A percentile compares a stretch with the other conserved stretches of the same genome.
phyloP scores from a whole-genome alignment of 495 filamentous ascomycete species.

The Hapsidospora chrysogenum region DNA sequence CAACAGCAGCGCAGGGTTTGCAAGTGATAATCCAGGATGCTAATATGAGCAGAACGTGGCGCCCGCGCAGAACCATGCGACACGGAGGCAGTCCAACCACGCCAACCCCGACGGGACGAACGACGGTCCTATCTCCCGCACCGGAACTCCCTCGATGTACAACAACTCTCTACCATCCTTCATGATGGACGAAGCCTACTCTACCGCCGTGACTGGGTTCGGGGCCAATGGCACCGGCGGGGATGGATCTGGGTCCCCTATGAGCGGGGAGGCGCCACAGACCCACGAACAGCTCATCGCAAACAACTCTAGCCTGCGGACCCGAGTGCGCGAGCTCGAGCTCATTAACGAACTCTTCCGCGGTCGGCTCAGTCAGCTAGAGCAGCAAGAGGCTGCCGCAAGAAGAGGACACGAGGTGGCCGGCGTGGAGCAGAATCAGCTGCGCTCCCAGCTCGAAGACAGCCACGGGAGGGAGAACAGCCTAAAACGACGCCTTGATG shows the following conservation, averaged over 20 bases:
- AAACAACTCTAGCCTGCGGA: conserved; percentile 68
- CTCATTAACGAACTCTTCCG: conserved; percentile 90
- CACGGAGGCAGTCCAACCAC: conserved; percentile 54
- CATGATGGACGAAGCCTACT: conserved; percentile 46
- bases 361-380: conserved; percentile 73
- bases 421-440: conserved; percentile 18
- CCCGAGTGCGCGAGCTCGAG: conserved; percentile 82
- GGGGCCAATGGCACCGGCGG: conserved; percentile 39
- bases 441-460: conserved; percentile 49
- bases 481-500: conserved; percentile 64
- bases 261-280: conserved; percentile 57
- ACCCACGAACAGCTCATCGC: conserved; percentile 66
- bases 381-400: conserved; percentile 57
- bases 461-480: conserved; percentile 62
- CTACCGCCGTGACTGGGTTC: conserved; percentile 25
- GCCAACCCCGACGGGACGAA: conserved; percentile 55
- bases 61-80: too few relatives aligned
- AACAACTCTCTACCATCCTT: conserved; percentile 48
- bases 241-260: conserved; percentile 46
- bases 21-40: too few relatives aligned
- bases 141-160: conserved; percentile 60
- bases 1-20: not conserved
- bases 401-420: conserved; percentile 31
- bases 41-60: too few relatives aligned
- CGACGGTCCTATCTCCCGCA: conserved; percentile 75